phyloP scores from a whole-genome alignment of 495 filamentous ascomycete genomes.

The Penicillium ochrochloron region DNA sequence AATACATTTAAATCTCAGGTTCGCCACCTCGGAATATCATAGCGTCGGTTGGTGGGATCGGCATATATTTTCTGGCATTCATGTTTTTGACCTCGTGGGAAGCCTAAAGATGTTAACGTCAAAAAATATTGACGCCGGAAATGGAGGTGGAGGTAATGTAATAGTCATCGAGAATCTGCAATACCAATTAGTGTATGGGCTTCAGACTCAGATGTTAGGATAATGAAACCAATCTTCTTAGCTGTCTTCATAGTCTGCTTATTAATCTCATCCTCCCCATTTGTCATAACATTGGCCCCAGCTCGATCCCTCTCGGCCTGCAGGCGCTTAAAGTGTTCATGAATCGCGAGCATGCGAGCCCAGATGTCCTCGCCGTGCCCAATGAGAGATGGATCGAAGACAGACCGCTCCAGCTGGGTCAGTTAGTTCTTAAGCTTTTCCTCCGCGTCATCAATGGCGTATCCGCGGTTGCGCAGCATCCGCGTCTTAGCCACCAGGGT shows the following conservation, averaged over 20 bases:
- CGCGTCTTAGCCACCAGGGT: constrained; percentile 89
- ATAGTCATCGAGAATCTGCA: constrained; percentile 88
- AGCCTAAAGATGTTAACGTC: too few species aligned
- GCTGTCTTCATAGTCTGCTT: constrained; percentile 79
- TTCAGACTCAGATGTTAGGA: background rate
- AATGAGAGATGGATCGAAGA: constrained; percentile 82
- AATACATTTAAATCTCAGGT: too few species aligned
- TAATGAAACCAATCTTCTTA: constrained; percentile 73
- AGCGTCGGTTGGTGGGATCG: too few species aligned
- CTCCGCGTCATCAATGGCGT: constrained; percentile 88
- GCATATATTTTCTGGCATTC: too few species aligned
- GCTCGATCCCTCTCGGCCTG: constrained; percentile 77
- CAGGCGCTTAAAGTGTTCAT: constrained; percentile 77
- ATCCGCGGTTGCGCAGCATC: constrained; percentile 87
- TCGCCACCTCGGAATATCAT: too few species aligned
- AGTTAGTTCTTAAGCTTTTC: constrained; percentile 90
- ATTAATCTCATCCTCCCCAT: constrained; percentile 62
- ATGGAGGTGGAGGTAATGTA: too few species aligned
- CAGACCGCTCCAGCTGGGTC: constrained; percentile 67
- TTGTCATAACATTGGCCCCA: constrained; percentile 52
- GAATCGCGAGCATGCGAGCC: constrained; percentile 86
- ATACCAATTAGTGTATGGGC: constrained; percentile 13
- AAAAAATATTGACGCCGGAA: too few species aligned
- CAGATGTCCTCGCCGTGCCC: constrained; percentile 93
- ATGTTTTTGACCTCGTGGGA: too few species aligned